Evolutionary conservation across 352 stramenopile species (phyloP), one percentile per base, ranked within the genome.

Genomic region (Phytophthora foliorum): DNA sequence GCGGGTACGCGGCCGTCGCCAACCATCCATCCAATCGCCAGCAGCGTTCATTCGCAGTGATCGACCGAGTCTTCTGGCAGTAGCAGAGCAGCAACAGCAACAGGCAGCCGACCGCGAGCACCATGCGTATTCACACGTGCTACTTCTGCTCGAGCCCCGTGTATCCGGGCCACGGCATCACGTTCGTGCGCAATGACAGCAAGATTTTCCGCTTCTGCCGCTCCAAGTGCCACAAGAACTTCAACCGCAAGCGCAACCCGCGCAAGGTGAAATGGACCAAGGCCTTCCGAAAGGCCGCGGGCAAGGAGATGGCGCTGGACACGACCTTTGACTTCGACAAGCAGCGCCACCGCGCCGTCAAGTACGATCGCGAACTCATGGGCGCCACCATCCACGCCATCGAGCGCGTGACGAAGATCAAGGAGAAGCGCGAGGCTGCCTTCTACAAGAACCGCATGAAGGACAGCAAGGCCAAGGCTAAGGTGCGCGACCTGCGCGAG

Each of bases 251-350:
- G 87, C 93, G 98, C 75, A 99, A 99, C 85, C 98, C 98, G 44
- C 93, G 98, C 57, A 99, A 99, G 86, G 97, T 99, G 16, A 98
- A 98, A 80, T 99, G 98, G 98, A 99, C 98, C 61, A 99, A 99
- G 87, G 93, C 98, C 55, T 99, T 99, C 83, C 91, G 98, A 56
- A 99, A 99, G 80, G 81, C 95, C 14, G 90, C 96, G 8, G 98
- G 98, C 63, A 99, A 99, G 88, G 98, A 99, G 86, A 99, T 99
- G 95, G 95, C 97, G 39, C 95, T 99, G 48, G 98, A 99, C 87
- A 98, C 95, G 52, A 99, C 98, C 41, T 99, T 99, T 82, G 98
- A 99, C 79, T 99, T 99, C 68, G 98, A 99, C 78, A 99, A 99
- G 87, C 81, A 98, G 79, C 88, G 98, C 51, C 99, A 99, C 82